These are phyloP conservation scores for Syncephalis plumigaleata DNA, from an alignment of 371 early-diverging fungal genomes.

Conservation along the genomic window DNA sequence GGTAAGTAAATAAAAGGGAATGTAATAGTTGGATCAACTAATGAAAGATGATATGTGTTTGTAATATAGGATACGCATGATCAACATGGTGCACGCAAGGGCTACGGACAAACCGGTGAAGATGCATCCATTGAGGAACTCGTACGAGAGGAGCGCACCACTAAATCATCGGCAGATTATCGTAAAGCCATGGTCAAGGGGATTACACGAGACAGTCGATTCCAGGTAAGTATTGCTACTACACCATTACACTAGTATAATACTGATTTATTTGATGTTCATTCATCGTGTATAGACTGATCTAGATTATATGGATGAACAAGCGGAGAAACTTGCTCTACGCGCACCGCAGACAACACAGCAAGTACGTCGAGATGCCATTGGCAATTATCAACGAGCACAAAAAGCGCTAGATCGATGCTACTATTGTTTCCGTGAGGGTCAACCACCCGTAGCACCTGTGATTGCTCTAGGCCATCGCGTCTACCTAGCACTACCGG, in stretches of 20 bases:
- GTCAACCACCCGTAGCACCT: constrained; percentile 42
- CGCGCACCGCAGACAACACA: constrained; percentile 21
- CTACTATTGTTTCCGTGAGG: constrained; percentile 48
- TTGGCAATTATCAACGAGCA: constrained; percentile 44
- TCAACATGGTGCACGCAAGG: background rate
- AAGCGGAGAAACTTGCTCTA: constrained; percentile 68
- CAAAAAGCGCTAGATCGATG: constrained; percentile 52
- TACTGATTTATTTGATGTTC: background rate
- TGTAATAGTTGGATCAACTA: too few relatives aligned
- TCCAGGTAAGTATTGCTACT: background rate
- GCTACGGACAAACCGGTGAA: background rate
- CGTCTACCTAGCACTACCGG: constrained; percentile 66
- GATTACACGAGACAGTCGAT: constrained; percentile 1
- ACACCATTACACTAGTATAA: too few relatives aligned
- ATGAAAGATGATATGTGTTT: too few relatives aligned
- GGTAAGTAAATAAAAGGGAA: too few relatives aligned
- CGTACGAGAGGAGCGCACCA: background rate
- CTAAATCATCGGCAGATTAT: background rate
- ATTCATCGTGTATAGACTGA: constrained; percentile 22
- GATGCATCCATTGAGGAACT: background rate
- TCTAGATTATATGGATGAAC: constrained; percentile 85
- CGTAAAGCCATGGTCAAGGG: background rate
- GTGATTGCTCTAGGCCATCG: constrained; percentile 61
- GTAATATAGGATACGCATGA: background rate
- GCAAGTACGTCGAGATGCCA: constrained; percentile 41